Evolutionary conservation across 73 alveolate genomes (phyloP), one percentile per base, ranked within the genome.

Genomic region (Blepharisma japonicum): DNA sequence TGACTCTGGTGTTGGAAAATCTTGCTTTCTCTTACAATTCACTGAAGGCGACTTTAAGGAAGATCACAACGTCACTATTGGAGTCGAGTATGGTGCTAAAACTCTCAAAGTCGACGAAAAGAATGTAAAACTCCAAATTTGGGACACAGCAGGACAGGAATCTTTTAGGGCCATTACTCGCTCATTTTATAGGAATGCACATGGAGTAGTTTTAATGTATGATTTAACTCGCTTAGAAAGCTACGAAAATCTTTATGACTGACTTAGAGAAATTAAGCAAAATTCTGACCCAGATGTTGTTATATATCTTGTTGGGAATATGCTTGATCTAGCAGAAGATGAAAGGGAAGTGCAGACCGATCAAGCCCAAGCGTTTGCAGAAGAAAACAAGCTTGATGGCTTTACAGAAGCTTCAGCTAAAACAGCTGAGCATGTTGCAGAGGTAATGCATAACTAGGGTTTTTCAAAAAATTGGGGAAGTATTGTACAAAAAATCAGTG

Each of bases 71-170:
- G 86, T 91, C 42, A 96, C 99, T 0, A 92, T 94, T n/a, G 99
- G 99, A 21, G 96, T 94, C 21, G 98, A 96, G 78, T 91, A 92
- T 79, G 98, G 97, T 38, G 82, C 93, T 11, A 94, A 90, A 83
- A 79, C 89, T 27, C 77, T 96, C 21, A 94, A 92, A 78, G 83
- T 96, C 71, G 86, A 88, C 14, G 80, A 78, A 32, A 68, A 84
- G 27, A 48, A 81, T 25, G 86, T 90, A 38, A 96, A 93, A 81
- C 81, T 96, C 51, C 74, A 90, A 72, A 85, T 96, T 39, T 96
- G 99, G 98, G 99, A 96, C 86, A 96, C 99, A 6, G 98, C 98
- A 0, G 99, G 98, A 6, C 92, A 94, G 71, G 99, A 96, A 87
- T 81, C 90, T 49, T 96, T 96, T 77, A 91, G 95, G 81, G 78